Conservation (phyloP, 805 yeast genomes). For the Soucietia sequanensis region DNA sequence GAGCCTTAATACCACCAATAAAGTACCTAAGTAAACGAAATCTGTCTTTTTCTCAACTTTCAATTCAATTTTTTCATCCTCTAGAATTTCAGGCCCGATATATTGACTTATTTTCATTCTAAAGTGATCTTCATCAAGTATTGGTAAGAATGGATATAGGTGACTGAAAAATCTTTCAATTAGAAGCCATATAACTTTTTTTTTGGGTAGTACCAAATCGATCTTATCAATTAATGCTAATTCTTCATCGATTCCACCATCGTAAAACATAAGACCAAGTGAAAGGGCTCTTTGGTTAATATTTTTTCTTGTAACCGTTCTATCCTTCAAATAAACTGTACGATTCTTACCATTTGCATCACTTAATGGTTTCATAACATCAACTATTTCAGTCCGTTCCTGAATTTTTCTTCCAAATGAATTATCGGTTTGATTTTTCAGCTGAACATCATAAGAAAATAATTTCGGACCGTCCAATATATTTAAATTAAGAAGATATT, state of each 20-base stretch:
- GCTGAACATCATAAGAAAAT: no score
- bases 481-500: slow-evolving; percentile 4
- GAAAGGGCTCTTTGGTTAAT: slow-evolving; percentile 11
- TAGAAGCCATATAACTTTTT: slow-evolving; percentile 35
- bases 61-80: slow-evolving; percentile 5
- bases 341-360: no score
- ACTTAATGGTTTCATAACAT: background rate
- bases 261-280: slow-evolving; percentile 27
- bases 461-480: background rate
- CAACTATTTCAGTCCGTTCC: no score
- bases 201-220: slow-evolving; percentile 34
- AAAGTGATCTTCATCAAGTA: slow-evolving; percentile 36
- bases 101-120: slow-evolving; percentile 8
- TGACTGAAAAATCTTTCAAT: slow-evolving; percentile 40
- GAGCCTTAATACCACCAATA: slow-evolving; percentile 18
- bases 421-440: background rate
- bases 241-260: slow-evolving; percentile 26
- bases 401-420: no score
- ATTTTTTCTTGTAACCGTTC: no score
- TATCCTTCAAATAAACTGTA: no score
- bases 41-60: slow-evolving; percentile 1
- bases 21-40: slow-evolving; percentile 13
- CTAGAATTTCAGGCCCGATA: slow-evolving; percentile 6
- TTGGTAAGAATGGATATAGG: slow-evolving; percentile 46
- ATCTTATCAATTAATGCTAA: slow-evolving; percentile 27